A percentile compares a stretch with the other conserved stretches of the same genome.
phyloP scores from a whole-genome alignment of 2,329 filamentous ascomycete species.

The Fusarium chuoi region DNA sequence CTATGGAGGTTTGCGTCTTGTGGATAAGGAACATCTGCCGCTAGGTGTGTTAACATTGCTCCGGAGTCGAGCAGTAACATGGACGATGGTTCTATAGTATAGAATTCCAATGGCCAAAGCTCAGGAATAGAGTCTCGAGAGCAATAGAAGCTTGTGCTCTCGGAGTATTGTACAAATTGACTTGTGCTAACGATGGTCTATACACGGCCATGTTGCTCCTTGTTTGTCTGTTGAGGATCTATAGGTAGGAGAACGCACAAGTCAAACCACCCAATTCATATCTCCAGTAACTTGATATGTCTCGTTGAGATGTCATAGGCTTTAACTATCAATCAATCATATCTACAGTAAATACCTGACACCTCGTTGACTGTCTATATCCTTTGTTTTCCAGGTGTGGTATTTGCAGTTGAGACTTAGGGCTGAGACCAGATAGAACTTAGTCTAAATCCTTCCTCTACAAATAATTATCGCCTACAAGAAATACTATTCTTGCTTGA shows the following conservation, averaged over 20 bases:
- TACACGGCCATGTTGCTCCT: not conserved
- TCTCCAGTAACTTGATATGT: too few relatives aligned
- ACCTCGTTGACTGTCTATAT: not conserved
- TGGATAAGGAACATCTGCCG: not conserved
- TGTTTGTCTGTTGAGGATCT: not conserved
- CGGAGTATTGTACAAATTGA: accelerated
- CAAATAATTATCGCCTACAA: too few relatives aligned
- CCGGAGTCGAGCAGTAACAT: not conserved
- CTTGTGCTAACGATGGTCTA: not conserved
- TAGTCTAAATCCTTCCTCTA: not conserved
- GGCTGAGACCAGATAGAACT: too few relatives aligned
- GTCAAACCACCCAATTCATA: not conserved
- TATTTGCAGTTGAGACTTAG: too few relatives aligned
- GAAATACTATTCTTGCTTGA: not conserved
- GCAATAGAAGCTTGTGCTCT: accelerated
- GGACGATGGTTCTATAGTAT: not conserved
- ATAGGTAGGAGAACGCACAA: not conserved
- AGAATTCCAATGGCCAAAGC: not conserved
- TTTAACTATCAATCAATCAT: not conserved
- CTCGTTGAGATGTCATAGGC: too few relatives aligned
- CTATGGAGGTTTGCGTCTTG: not conserved
- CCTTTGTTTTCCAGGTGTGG: not conserved
- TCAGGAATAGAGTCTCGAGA: not conserved
- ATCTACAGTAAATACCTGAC: not conserved
- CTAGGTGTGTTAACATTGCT: not conserved